These are phyloP conservation scores for Candida smagusa DNA, from an alignment of 1,139 yeast species.

Conservation along the genomic window DNA sequence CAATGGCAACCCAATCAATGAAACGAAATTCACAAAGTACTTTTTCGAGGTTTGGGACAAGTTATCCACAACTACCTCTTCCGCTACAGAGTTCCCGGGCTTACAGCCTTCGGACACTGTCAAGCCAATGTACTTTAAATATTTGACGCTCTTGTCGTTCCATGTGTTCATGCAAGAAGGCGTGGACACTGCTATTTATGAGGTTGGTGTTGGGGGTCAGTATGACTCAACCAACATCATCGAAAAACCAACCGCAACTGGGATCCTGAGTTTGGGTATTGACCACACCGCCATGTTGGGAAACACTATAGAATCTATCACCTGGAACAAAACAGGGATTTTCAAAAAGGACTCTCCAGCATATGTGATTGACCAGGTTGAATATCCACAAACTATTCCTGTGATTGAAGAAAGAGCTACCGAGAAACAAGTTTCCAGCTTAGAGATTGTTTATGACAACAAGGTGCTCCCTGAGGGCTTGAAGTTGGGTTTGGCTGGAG, in stretches of 20 bases:
- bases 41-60: slow-evolving; percentile 94
- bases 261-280: slow-evolving; percentile 82
- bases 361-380: slow-evolving; percentile 57
- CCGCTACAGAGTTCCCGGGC: slow-evolving; percentile 61
- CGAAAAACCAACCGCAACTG: slow-evolving; percentile 77
- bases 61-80: slow-evolving; percentile 57
- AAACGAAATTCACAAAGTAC: slow-evolving; percentile 76
- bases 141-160: slow-evolving; percentile 81
- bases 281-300: slow-evolving; percentile 94
- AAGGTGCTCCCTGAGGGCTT: slow-evolving; percentile 27
- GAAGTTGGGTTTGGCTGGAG: slow-evolving; percentile 79
- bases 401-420: slow-evolving; percentile 60
- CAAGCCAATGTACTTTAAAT: slow-evolving; percentile 93
- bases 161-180: slow-evolving; percentile 86
- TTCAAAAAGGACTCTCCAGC: slow-evolving; percentile 71
- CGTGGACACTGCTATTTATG: slow-evolving; percentile 89
- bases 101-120: slow-evolving; percentile 59
- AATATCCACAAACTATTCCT: slow-evolving; percentile 47
- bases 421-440: slow-evolving; percentile 52
- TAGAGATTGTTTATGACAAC: slow-evolving; percentile 50
- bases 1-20: slow-evolving; percentile 81
- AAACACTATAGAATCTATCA: slow-evolving; percentile 79
- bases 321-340: slow-evolving; percentile 96
- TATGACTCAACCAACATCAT: slow-evolving; percentile 92
- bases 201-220: slow-evolving; percentile 98